These are phyloP conservation scores for Leptosphaerulina australis DNA, from an alignment of 2,329 filamentous ascomycete genomes.

Conservation along the genomic window DNA sequence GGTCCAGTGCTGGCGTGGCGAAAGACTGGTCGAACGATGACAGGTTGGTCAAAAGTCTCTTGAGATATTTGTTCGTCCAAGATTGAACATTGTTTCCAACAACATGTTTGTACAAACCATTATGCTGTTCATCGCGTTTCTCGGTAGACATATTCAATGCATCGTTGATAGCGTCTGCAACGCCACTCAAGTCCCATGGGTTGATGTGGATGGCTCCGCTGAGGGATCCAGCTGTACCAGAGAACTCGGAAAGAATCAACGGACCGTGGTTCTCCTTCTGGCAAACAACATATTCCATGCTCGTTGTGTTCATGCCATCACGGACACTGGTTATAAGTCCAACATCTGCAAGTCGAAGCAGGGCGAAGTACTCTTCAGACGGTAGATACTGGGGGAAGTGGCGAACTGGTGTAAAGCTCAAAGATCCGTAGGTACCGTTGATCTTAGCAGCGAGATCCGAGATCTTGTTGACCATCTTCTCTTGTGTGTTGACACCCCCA, in stretches of 20 bases:
- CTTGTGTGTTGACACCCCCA: conserved; percentile 70
- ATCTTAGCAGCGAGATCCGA: conserved; percentile 90
- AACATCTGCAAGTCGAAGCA: conserved; percentile 88
- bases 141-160: conserved; percentile 77
- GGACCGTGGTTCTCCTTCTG: conserved; percentile 87
- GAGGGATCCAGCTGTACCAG: conserved; percentile 86
- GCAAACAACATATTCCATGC: conserved; percentile 90
- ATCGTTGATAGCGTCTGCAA: conserved; percentile 80
- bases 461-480: conserved; percentile 84
- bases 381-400: conserved; percentile 93
- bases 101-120: conserved; percentile 80
- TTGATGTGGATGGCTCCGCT: conserved; percentile 93
- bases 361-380: conserved; percentile 89
- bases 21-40: conserved; percentile 75
- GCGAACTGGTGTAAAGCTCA: conserved; percentile 88
- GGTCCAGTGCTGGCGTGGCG: conserved; percentile 82
- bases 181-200: conserved; percentile 87
- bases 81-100: conserved; percentile 82
- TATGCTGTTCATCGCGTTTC: conserved; percentile 71
- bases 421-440: conserved; percentile 86
- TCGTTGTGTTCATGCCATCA: conserved; percentile 98
- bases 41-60: conserved; percentile 79
- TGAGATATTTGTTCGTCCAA: conserved; percentile 82
- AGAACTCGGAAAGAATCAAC: conserved; percentile 94
- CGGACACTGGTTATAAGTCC: conserved; percentile 94